These are phyloP conservation scores for Sideroxylon spinosum DNA, from an alignment of 179 eudicot species.

Conservation along the genomic window DNA sequence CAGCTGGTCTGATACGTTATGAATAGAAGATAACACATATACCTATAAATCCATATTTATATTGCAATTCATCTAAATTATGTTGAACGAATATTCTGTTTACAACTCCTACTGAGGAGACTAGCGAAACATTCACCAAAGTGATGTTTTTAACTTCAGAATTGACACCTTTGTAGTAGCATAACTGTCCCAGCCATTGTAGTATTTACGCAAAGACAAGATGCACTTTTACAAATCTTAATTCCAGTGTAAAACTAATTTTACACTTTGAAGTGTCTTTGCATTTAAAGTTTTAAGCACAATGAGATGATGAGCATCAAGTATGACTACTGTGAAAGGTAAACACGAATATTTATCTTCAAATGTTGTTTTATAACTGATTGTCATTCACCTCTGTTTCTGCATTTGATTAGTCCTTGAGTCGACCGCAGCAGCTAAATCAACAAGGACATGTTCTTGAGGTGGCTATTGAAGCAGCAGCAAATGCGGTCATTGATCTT, in stretches of 20 bases:
- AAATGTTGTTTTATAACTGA: neutral
- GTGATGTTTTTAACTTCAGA: neutral
- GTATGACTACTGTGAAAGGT: neutral
- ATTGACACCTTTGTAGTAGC: neutral
- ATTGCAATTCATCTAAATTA: neutral
- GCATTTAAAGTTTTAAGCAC: neutral
- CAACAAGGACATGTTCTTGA: slow-evolving; percentile 63
- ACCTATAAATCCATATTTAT: neutral
- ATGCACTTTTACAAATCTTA: too few species aligned
- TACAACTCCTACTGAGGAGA: neutral
- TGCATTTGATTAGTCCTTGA: slow-evolving; percentile 37
- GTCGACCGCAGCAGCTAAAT: slow-evolving; percentile 68
- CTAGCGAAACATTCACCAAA: neutral
- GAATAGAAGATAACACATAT: neutral
- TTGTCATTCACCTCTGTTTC: neutral
- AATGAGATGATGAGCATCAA: neutral
- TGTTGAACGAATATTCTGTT: neutral
- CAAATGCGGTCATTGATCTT: slow-evolving; percentile 56
- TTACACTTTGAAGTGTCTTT: neutral
- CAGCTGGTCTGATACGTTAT: neutral
- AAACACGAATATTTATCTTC: neutral
- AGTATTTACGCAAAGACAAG: neutral
- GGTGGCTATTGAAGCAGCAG: slow-evolving; percentile 86
- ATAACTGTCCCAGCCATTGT: neutral
- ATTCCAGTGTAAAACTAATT: slow-evolving; percentile 1